Evolutionary conservation across 2,329 filamentous ascomycete species (phyloP).

Genomic region (Pyricularia sp.): DNA sequence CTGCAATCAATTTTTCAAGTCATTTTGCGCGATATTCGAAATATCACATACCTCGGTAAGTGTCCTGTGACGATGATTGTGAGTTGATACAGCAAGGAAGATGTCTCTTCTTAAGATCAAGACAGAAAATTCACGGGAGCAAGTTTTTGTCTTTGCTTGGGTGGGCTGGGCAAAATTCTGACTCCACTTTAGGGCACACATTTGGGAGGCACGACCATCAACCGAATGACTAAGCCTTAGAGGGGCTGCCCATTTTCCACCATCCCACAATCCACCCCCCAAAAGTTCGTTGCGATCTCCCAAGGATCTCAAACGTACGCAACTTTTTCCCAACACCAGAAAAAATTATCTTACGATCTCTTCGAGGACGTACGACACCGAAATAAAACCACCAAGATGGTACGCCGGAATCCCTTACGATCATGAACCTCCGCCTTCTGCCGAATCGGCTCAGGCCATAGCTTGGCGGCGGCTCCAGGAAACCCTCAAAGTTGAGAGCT

Average conservation of each 20-base stretch:
- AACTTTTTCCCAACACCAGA: slow-evolving; percentile 17
- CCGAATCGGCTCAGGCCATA: background rate
- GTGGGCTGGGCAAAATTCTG: background rate
- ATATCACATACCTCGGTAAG: slow-evolving; percentile 10
- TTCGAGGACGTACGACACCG: slow-evolving; percentile 59
- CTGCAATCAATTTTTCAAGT: slow-evolving; percentile 15
- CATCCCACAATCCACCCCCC: background rate
- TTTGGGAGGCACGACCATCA: background rate
- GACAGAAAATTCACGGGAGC: background rate
- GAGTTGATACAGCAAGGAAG: background rate
- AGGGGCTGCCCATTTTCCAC: background rate
- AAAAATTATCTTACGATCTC: slow-evolving; percentile 25
- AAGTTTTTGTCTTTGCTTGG: background rate
- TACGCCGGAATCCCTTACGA: slow-evolving; percentile 26
- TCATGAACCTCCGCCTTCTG: background rate
- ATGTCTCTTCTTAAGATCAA: no score
- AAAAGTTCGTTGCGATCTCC: background rate
- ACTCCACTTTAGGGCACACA: background rate
- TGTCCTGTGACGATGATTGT: background rate
- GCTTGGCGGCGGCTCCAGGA: background rate
- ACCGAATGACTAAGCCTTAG: background rate
- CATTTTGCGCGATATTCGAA: slow-evolving; percentile 12
- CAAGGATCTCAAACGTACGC: slow-evolving; percentile 4
- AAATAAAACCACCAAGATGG: slow-evolving; percentile 49
- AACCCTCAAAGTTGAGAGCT: slow-evolving; percentile 2